Conservation (phyloP, 192 early-diverging fungal genomes). For the Coemansia sp. region DNA sequence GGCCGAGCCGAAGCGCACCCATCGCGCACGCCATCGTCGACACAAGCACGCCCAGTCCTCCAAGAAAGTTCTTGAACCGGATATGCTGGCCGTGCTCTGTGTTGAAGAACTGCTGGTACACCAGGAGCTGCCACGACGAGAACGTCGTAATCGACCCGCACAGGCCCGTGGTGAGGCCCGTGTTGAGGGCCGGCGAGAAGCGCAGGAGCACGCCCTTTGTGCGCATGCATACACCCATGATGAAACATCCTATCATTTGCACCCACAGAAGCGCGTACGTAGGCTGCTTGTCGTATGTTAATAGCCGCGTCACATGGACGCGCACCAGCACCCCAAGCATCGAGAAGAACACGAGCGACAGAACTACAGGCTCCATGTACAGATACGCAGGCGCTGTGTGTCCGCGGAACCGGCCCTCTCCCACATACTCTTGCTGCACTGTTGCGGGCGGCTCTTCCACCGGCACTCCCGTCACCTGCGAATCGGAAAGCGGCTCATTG, state of each 20-base stretch:
- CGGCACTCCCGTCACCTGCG: conserved; percentile 2
- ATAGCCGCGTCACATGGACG: conserved; percentile 56
- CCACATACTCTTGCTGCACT: conserved; percentile 20
- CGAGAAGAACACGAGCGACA: conserved; percentile 52
- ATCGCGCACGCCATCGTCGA: conserved; percentile 35
- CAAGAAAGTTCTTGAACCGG: conserved; percentile 45
- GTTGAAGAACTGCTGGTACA: conserved; percentile 56
- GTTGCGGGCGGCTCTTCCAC: conserved; percentile 20
- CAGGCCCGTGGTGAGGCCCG: conserved; percentile 66
- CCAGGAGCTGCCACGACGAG: conserved; percentile 71
- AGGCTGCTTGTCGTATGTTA: conserved; percentile 60
- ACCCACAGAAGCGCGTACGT: conserved; percentile 64
- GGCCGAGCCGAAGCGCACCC: conserved; percentile 34
- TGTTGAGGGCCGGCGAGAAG: conserved; percentile 54
- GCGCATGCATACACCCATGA: conserved; percentile 28
- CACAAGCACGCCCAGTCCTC: conserved; percentile 37
- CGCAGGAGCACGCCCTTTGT: conserved; percentile 34
- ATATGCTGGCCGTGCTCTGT: conserved; percentile 12
- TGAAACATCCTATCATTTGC: conserved; percentile 70
- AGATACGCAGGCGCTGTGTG: conserved; percentile 1
- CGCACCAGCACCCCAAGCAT: conserved; percentile 67
- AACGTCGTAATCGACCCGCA: conserved; percentile 85
- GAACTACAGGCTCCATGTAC: conserved; percentile 21
- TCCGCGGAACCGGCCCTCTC: conserved; percentile 2
- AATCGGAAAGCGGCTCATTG: neutral